Evolutionary conservation across 1,284 basidiomycete species (phyloP), one percentile per base, ranked within the genome.

Genomic region (Ganoderma sinense): DNA sequence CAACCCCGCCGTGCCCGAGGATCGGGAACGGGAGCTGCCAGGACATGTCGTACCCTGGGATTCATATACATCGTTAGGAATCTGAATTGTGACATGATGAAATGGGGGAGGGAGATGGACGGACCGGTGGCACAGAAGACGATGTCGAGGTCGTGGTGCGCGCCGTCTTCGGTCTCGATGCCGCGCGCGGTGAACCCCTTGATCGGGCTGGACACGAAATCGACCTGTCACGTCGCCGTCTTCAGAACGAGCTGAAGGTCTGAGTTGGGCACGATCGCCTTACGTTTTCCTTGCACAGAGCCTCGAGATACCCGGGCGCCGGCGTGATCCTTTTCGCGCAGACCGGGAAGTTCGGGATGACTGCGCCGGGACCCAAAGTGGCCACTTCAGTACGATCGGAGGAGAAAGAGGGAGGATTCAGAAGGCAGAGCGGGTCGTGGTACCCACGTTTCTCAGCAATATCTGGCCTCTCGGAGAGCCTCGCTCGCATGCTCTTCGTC

Each of bases 251-350:
- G 18, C 4, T 14, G 0, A 13, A 29, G 3, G 20, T 13, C 5
- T 23, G 16, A 14, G 29, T 4, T 20, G 31, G 7, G 33, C 18
- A n/a, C 7, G 13, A 13, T 26, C 43, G 60, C 51, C 61, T 36
- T 39, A 89, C 89, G 74, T 91, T 90, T 67, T 88, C 85, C 76
- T 86, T 82, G 70, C 85, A 87, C 4, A 91, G 77, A 0, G 90
- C 87, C 74, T 91, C 88, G 33, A 91, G 82, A 75, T 90, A 91
- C 2, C 90, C 89, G 31, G 89, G 88, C 0, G 89, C 90, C 1
- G 90, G 89, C 0, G 90, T 91, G 58, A 90, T 78, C 43, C 90
- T n/a, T 51, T 51, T 82, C 40, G 88, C 82, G 75, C 88, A 91
- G 13, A 89, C 86, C 2, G 85, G 80, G 73, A 90, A 91, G 61